phyloP scores from a whole-genome alignment of 192 early-diverging fungal genomes.

The Chytriomyces sp. region DNA sequence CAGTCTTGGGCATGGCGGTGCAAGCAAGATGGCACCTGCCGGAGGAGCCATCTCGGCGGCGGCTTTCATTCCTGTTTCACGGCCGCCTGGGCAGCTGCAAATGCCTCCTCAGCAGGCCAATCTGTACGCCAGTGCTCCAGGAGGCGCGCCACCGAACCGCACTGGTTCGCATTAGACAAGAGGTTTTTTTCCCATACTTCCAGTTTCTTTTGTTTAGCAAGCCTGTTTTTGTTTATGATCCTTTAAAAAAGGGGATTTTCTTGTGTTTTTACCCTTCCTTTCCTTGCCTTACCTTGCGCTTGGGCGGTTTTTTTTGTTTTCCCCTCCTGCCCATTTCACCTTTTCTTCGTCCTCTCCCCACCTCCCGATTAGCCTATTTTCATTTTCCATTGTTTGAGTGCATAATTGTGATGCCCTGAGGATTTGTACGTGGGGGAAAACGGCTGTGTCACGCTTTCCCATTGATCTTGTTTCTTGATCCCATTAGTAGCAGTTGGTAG shows the following conservation, averaged over 20 bases:
- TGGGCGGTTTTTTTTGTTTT: not conserved
- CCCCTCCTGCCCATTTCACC: not conserved
- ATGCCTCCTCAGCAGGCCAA: not conserved
- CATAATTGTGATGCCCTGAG: not conserved
- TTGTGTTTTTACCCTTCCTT: not conserved
- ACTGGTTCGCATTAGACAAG: not conserved
- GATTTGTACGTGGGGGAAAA: too few relatives aligned
- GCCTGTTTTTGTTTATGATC: not conserved
- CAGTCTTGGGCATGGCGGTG: not conserved
- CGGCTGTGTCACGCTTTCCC: not conserved
- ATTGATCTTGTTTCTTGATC: not conserved
- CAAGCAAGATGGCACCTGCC: not conserved
- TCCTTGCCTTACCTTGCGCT: not conserved
- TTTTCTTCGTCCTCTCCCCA: too few relatives aligned
- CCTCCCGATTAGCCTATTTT: not conserved
- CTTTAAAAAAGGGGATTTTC: not conserved
- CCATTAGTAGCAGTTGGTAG: too few relatives aligned
- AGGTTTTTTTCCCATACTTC: not conserved
- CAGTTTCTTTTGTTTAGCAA: not conserved
- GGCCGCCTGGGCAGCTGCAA: not conserved
- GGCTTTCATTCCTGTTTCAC: too few relatives aligned
- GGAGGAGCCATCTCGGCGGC: too few relatives aligned
- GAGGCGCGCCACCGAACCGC: not conserved
- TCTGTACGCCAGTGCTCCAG: too few relatives aligned
- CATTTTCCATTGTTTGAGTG: not conserved